A percentile compares a stretch with the other conserved stretches of the same genome.
Conservation (phyloP, 495 filamentous ascomycete genomes). For the Baudoinia panamericana region DNA sequence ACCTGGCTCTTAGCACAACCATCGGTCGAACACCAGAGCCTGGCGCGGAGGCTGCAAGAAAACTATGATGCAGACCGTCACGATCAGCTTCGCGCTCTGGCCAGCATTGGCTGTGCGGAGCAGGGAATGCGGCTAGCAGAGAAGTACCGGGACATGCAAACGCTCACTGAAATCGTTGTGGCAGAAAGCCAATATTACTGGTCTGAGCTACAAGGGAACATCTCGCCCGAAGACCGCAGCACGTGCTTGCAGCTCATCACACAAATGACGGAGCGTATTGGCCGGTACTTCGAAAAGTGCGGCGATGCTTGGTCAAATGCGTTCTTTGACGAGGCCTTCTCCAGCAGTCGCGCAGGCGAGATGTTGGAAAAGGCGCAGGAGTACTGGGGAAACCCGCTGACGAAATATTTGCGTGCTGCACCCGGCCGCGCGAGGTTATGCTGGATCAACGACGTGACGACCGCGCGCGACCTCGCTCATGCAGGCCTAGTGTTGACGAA, state of each 20-base stretch:
- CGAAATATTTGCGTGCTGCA: constrained; percentile 57
- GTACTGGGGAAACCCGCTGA: constrained; percentile 49
- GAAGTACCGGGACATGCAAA: constrained; percentile 36
- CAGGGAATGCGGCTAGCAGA: constrained; percentile 62
- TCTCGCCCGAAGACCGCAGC: constrained; percentile 16
- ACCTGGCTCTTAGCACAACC: constrained; percentile 43
- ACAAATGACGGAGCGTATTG: constrained; percentile 14
- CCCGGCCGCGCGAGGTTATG: constrained; percentile 55
- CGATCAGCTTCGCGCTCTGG: constrained; percentile 47
- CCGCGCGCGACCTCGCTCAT: constrained; percentile 54
- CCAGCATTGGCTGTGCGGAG: constrained; percentile 53
- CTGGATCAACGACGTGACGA: constrained; percentile 85
- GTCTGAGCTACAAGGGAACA: constrained; percentile 14
- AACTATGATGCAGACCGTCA: constrained; percentile 42
- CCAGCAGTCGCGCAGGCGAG: constrained; percentile 45
- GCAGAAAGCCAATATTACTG: constrained; percentile 21
- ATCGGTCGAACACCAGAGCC: constrained; percentile 35
- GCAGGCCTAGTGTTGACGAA: constrained; percentile 55
- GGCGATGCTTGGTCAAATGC: constrained; percentile 66
- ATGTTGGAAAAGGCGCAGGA: constrained; percentile 52
- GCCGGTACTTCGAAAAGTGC: constrained; percentile 26
- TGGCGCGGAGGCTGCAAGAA: constrained; percentile 36
- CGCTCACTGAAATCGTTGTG: constrained; percentile 25
- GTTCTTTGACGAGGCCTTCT: constrained; percentile 63
- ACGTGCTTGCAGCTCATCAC: constrained; percentile 1